Evolutionary conservation across 768 basidiomycete species (phyloP), one percentile per base, ranked within the genome.

Genomic region (Tylopilus subfusipes): DNA sequence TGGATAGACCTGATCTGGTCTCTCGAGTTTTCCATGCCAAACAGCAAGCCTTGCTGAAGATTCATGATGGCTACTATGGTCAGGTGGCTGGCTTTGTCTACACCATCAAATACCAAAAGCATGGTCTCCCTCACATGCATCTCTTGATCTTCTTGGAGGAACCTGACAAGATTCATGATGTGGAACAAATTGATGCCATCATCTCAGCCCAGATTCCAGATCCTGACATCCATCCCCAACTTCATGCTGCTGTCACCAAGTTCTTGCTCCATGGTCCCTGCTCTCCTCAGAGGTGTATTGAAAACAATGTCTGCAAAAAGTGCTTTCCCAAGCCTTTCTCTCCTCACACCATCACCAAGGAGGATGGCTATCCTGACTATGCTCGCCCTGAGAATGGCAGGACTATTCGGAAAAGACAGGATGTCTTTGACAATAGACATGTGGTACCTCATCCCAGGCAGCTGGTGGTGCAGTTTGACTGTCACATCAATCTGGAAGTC

Each of bases 1-100:
- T 69, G 14, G 77, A 82, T 57, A 58, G 75, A 1, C 82, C 81
- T 18, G 79, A 82, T 53, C 52, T 83, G 53, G 72, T 81, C 0
- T 62, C 72, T 1, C 59, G 72, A 0, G 75, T 84, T 1, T 82
- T 85, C 57, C 43, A 75, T 13, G 43, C 66, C 48, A 81, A 82
- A 62, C 71, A 71, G 40, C 55, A 72, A 12, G 72, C 65, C 0
- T 43, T 78, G 2, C 21, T 79, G 0, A 53, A 10, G n/a, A n/a
- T n/a, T n/a, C n/a, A n/a, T n/a, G n/a, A n/a, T n/a, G n/a, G n/a
- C n/a, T 64, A 77, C 36, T 74, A 80, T 68, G 82, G 81, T 0
- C 10, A 53, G 1, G 53, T 66, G 7, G 73, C 73, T 31, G 82
- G 76, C 5, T 65, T 72, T 52, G 75, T 83, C 0, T 79, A 80